Percentiles rank a stretch among this genome's conserved stretches.
These are phyloP conservation scores for Linnemannia zychae DNA, from an alignment of 192 early-diverging fungal species.

Conservation along the genomic window DNA sequence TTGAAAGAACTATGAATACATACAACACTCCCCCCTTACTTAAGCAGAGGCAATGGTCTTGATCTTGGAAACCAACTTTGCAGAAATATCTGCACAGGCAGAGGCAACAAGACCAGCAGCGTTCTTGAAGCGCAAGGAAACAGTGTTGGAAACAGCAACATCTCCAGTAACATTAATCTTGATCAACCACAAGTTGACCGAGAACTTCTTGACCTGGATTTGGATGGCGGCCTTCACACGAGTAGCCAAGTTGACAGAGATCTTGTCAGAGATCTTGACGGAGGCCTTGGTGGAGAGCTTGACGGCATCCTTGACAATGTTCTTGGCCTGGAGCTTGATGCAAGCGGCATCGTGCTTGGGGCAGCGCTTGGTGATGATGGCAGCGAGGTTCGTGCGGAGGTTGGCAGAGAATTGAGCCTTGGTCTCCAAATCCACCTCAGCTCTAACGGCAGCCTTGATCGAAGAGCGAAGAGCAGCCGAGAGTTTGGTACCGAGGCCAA, in stretches of 20 bases:
- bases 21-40: neutral
- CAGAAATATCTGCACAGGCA: conserved; percentile 1
- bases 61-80: neutral
- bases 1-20: neutral
- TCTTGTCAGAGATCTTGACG: neutral
- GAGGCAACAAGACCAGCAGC: neutral
- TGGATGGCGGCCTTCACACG: neutral
- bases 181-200: conserved; percentile 12
- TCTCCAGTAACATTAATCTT: conserved; percentile 5
- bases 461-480: neutral
- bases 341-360: neutral
- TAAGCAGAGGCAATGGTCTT: conserved; percentile 8
- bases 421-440: neutral
- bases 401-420: neutral
- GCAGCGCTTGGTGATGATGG: neutral
- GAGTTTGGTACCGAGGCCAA: neutral
- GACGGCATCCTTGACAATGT: conserved; percentile 8
- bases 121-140: neutral
- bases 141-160: neutral
- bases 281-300: neutral
- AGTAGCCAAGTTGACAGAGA: neutral
- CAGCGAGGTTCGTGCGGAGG: neutral
- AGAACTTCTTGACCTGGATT: conserved; percentile 8
- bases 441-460: neutral
- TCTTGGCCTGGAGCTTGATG: neutral